Base-by-base conservation (phyloP, 495 filamentous ascomycete species). In the Oidiodendron maius region DNA sequence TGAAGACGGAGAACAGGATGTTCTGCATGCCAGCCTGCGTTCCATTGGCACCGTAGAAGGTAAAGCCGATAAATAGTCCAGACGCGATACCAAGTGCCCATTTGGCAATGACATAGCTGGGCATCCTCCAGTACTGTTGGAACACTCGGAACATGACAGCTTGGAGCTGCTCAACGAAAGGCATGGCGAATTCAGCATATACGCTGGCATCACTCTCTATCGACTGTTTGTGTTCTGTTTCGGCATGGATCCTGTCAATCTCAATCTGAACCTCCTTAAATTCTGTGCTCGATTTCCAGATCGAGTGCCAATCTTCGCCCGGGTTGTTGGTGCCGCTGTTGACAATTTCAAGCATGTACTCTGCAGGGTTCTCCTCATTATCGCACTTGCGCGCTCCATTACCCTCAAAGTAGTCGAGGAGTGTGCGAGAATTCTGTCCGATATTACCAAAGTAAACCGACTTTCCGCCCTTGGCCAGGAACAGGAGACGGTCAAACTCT, bases 391-490 rank as follows among this genome's bases (percentile, higher is more conserved):
- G 67, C 3, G 84, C 87, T 38, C 90, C 87, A 50, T 88, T 84
- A 22, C 64, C 62, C 61, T 87, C 81, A 57, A 91, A 91, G 64
- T 90, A 91, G 52, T 68, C 69, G 5, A 77, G 67, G 23, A 91
- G 59, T 11, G 70, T 81, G 10, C 70, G 65, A 0, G 83, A 86
- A 61, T 83, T 79, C 32, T 82, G 66, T 4, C 87, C 87, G 32
- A 91, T 83, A 3, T 86, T 79, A 32, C 86, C 86, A 61, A 88
- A 91, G 64, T 91, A 90, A n/a, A 91, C 84, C 1, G 84, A 83
- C 56, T 69, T 76, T 28, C 87, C 87, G 50, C 86, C 86, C 15
- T 68, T 74, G 5, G 80, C 80, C n/a, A 89, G 66, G 58, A 89
- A 83, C 1, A 88, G 65, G 4, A 97, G 72, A 9, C 85, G 79